These are phyloP conservation scores for Aspergillus fumigatus DNA, from an alignment of 2,329 filamentous ascomycete species.

Conservation along the genomic window DNA sequence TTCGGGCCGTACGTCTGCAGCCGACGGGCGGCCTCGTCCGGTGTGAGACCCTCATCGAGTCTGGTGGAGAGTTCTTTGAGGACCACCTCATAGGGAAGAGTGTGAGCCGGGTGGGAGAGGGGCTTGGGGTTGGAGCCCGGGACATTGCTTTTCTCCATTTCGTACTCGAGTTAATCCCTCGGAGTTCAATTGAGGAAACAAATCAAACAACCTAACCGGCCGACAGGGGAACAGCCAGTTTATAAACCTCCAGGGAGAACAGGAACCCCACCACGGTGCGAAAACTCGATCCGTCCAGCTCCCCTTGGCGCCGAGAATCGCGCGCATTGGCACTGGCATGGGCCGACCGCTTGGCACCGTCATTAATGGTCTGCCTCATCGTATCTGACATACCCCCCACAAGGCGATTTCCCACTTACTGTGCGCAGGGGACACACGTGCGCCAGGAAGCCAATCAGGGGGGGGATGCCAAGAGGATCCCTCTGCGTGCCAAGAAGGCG, in stretches of 20 bases:
- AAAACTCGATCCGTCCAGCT: too few relatives aligned
- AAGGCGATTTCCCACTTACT: background rate
- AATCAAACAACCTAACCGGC: background rate
- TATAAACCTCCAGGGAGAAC: background rate
- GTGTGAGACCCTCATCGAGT: slow-evolving; percentile 54
- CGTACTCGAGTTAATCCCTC: background rate
- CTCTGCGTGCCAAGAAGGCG: background rate
- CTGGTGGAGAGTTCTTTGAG: slow-evolving; percentile 54
- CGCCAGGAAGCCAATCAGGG: background rate
- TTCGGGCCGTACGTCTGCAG: slow-evolving; percentile 58
- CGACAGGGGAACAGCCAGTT: background rate
- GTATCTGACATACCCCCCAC: background rate
- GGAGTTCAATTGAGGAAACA: too few relatives aligned
- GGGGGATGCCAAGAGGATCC: background rate
- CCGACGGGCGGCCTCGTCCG: slow-evolving; percentile 51
- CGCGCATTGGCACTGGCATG: background rate
- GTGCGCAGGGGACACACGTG: background rate
- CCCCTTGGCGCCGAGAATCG: background rate
- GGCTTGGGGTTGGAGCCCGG: background rate
- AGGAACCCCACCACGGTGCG: background rate
- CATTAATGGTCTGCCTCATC: background rate
- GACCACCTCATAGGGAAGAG: slow-evolving; percentile 51
- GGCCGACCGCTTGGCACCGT: too few relatives aligned
- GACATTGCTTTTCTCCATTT: background rate
- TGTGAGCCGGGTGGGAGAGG: slow-evolving; percentile 56